A percentile compares a stretch with the other conserved stretches of the same genome.
These are phyloP conservation scores for Carallia pectinifolia DNA, from an alignment of 345 rosid species.

Conservation along the genomic window DNA sequence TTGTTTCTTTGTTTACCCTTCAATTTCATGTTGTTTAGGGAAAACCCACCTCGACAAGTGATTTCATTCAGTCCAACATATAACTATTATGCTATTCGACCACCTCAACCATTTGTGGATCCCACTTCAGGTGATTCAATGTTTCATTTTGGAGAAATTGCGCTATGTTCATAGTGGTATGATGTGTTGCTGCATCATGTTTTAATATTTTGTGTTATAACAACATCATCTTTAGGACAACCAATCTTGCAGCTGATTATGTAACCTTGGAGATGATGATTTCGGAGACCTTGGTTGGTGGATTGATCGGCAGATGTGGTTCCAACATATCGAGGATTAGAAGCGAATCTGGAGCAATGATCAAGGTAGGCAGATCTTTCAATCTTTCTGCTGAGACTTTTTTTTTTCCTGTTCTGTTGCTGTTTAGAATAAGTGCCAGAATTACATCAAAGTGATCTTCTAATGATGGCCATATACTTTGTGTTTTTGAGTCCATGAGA, in stretches of 20 bases:
- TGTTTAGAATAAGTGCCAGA: too few species aligned
- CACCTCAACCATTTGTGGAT: slow-evolving; percentile 36
- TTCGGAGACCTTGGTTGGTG: slow-evolving; percentile 55
- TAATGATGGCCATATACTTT: too few species aligned
- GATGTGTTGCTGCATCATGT: slow-evolving; percentile 33
- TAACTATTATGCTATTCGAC: slow-evolving; percentile 37
- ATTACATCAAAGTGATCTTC: too few species aligned
- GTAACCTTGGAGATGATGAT: slow-evolving; percentile 64
- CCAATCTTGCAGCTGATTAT: slow-evolving; percentile 70
- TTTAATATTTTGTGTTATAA: slow-evolving; percentile 46
- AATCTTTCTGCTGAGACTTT: neutral
- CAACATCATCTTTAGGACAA: slow-evolving; percentile 61
- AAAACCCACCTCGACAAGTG: slow-evolving; percentile 60
- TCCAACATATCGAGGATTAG: slow-evolving; percentile 68
- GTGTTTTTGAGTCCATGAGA: neutral
- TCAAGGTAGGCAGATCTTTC: slow-evolving; percentile 39
- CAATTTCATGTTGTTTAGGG: slow-evolving; percentile 31
- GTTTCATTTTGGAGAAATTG: neutral
- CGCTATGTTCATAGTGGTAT: slow-evolving; percentile 21
- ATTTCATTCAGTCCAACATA: slow-evolving; percentile 57
- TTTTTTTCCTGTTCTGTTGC: neutral
- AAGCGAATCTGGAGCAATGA: slow-evolving; percentile 57
- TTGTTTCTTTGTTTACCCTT: neutral
- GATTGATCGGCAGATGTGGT: slow-evolving; percentile 60
- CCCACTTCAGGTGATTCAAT: slow-evolving; percentile 54